Conservation (phyloP, 768 basidiomycete species). For the Boletus fagicola region DNA sequence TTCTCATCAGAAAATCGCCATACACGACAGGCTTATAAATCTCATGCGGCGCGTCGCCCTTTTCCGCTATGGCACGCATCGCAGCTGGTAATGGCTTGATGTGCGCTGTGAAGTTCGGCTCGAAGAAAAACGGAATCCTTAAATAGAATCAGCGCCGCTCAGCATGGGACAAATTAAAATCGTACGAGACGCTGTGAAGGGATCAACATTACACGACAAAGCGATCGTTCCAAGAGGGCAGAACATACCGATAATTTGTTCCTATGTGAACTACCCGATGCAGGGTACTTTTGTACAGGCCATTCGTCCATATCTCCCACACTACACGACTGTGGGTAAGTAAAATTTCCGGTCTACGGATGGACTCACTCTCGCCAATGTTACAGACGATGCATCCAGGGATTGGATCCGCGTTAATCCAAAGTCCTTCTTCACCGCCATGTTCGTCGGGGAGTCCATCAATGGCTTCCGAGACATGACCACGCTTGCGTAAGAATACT, state of each 20-base stretch:
- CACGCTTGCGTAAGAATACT: conserved; percentile 61
- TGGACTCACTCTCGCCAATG: conserved; percentile 78
- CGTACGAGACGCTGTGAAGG: conserved; percentile 66
- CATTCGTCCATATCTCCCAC: conserved; percentile 93
- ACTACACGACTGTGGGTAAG: conserved; percentile 41
- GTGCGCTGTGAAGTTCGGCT: conserved; percentile 78
- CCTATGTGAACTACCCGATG: conserved; percentile 83
- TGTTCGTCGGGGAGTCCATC: conserved; percentile 49
- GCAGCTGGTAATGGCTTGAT: conserved; percentile 67
- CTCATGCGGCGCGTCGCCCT: conserved; percentile 25
- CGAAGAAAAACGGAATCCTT: conserved; percentile 92
- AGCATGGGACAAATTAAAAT: not conserved
- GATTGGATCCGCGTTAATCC: conserved; percentile 85
- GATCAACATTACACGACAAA: conserved; percentile 12
- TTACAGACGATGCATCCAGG: conserved; percentile 86
- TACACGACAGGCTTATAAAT: conserved; percentile 57
- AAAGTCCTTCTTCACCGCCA: conserved; percentile 57
- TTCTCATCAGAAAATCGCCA: conserved; percentile 72
- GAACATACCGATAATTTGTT: conserved; percentile 56
- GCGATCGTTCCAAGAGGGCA: not conserved
- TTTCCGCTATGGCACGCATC: conserved; percentile 35
- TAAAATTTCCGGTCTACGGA: not conserved
- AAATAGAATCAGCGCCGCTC: conserved; percentile 3
- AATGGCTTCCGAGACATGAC: conserved; percentile 27
- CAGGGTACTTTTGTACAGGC: conserved; percentile 84